Evolutionary conservation across 139 green algal genomes (phyloP).

Genomic region (Coelastrella sp.): DNA sequence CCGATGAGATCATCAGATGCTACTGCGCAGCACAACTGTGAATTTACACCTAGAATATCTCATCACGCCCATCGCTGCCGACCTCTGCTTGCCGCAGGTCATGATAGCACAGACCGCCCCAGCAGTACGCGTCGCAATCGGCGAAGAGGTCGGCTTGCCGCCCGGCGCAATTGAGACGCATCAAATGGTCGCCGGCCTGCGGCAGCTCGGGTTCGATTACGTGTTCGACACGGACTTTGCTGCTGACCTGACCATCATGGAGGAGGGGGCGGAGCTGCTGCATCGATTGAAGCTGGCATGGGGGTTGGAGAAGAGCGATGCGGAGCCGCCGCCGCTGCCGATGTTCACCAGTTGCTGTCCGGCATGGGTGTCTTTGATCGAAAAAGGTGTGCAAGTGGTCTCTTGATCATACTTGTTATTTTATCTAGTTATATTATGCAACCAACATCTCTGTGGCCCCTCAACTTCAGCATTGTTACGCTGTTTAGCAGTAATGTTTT

Average conservation of each 20-base stretch:
- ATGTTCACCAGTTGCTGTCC: constrained; percentile 87
- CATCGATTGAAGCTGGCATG: constrained; percentile 39
- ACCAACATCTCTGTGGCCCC: too few species aligned
- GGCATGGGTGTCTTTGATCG: constrained; percentile 67
- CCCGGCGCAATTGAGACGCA: constrained; percentile 6
- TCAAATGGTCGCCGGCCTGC: constrained; percentile 51
- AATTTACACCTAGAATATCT: too few species aligned
- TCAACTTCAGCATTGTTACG: too few species aligned
- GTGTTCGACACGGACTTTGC: constrained; percentile 74
- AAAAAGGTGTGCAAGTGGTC: neutral
- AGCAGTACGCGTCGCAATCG: constrained; percentile 70
- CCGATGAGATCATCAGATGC: too few species aligned
- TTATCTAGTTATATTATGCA: too few species aligned
- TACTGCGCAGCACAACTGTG: too few species aligned
- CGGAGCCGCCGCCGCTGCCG: constrained; percentile 58
- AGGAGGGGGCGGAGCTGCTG: constrained; percentile 71
- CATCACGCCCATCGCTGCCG: neutral
- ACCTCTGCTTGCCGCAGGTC: constrained; percentile 31
- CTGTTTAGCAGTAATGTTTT: too few species aligned
- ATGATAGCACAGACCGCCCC: constrained; percentile 69
- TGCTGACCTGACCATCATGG: constrained; percentile 84
- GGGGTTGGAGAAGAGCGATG: constrained; percentile 24
- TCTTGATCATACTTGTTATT: too few species aligned
- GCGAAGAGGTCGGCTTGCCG: constrained; percentile 66
- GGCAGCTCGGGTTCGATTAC: constrained; percentile 74